Conservation (phyloP, 2,329 filamentous ascomycete species). For the Lachnellula willkommii region DNA sequence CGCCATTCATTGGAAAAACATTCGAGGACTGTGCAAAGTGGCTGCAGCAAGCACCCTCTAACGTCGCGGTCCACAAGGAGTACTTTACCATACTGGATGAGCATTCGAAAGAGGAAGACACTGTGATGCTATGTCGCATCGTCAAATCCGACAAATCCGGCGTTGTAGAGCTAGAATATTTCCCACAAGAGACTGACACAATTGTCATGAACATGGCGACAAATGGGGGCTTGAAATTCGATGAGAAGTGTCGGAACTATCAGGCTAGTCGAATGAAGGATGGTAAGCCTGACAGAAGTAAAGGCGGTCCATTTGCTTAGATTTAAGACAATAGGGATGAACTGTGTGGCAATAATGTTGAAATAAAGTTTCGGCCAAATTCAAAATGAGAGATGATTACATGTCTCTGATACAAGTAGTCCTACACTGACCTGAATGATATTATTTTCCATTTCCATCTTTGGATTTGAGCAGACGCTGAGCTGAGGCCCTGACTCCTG, state of each 20-base stretch:
- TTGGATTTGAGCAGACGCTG: too few relatives aligned
- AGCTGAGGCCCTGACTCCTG: too few relatives aligned
- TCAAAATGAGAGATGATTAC: neutral
- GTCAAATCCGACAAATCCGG: neutral
- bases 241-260: neutral
- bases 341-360: neutral
- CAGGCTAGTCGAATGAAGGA: neutral
- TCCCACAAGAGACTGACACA: neutral
- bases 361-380: neutral
- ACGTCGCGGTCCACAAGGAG: neutral
- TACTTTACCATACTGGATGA: neutral
- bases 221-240: neutral
- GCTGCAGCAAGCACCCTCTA: neutral
- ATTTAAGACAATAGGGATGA: neutral
- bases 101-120: neutral
- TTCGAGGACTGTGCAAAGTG: neutral
- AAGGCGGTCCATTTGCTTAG: neutral
- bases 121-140: neutral
- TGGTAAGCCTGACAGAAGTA: neutral
- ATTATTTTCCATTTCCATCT: too few relatives aligned
- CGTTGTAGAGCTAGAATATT: neutral
- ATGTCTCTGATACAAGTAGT: too few relatives aligned
- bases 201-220: neutral
- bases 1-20: neutral
- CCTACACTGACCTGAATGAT: too few relatives aligned